These are phyloP conservation scores for Vanrija sp. DNA, from an alignment of 1,284 basidiomycete species.

Conservation along the genomic window DNA sequence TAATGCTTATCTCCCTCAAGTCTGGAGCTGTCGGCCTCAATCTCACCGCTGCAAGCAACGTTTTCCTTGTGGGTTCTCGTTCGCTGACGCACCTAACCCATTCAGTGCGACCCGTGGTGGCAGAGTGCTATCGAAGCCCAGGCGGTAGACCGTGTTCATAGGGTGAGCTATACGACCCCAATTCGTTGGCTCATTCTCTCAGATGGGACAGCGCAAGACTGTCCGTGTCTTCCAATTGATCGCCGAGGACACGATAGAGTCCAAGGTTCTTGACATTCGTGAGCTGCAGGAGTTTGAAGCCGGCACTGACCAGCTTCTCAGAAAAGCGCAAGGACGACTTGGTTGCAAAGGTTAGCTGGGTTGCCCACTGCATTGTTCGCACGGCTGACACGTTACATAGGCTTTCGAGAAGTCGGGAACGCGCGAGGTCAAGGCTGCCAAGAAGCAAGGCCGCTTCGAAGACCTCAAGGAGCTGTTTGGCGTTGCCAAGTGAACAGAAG, in stretches of 20 bases:
- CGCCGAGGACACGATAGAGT: slow-evolving; percentile 79
- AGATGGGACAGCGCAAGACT: slow-evolving; percentile 71
- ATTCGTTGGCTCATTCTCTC: slow-evolving; percentile 43
- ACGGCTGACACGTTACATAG: slow-evolving; percentile 14
- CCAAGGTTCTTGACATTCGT: slow-evolving; percentile 80
- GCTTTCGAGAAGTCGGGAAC: slow-evolving; percentile 42
- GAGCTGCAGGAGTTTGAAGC: slow-evolving; percentile 49
- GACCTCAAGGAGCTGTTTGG: slow-evolving; percentile 44
- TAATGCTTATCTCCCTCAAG: slow-evolving; percentile 84
- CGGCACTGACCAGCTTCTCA: slow-evolving; percentile 12
- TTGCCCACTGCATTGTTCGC: background rate
- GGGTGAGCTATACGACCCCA: slow-evolving; percentile 46
- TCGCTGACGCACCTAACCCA: slow-evolving; percentile 26
- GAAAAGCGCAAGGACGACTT: slow-evolving; percentile 43
- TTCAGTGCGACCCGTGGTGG: slow-evolving; percentile 60
- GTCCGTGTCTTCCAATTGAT: slow-evolving; percentile 85
- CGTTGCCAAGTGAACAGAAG: background rate
- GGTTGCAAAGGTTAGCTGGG: slow-evolving; percentile 30
- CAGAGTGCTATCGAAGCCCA: slow-evolving; percentile 82
- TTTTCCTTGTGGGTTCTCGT: slow-evolving; percentile 64
- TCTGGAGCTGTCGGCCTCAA: slow-evolving; percentile 73
- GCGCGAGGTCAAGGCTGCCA: slow-evolving; percentile 25
- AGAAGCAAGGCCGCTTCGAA: slow-evolving; percentile 41
- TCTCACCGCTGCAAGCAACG: slow-evolving; percentile 82
- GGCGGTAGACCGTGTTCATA: slow-evolving; percentile 75